These are phyloP conservation scores for Xerocomus nothofagi DNA, from an alignment of 1,284 basidiomycete species.

Conservation along the genomic window DNA sequence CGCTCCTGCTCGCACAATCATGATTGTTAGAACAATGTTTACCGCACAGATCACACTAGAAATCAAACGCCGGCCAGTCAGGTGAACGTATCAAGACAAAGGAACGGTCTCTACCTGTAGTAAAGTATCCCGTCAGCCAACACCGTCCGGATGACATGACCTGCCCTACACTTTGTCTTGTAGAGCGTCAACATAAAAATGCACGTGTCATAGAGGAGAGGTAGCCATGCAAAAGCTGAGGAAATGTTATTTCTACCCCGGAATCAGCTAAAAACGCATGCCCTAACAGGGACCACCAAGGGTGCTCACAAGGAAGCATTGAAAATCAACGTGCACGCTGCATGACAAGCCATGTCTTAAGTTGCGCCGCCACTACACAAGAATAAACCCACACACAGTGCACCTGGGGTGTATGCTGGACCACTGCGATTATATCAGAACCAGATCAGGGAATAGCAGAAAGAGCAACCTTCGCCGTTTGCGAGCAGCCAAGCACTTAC, in stretches of 20 bases:
- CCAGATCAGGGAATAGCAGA: not conserved
- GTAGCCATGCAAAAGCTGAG: slow-evolving; percentile 47
- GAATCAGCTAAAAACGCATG: slow-evolving; percentile 1
- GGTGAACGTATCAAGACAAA: not conserved
- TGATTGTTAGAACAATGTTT: slow-evolving; percentile 45
- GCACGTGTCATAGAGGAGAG: slow-evolving; percentile 46
- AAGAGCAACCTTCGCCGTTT: slow-evolving; percentile 22
- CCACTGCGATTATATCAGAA: slow-evolving; percentile 16
- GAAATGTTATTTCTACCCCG: slow-evolving; percentile 26
- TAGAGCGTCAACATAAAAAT: slow-evolving; percentile 40
- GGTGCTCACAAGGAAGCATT: slow-evolving; percentile 12
- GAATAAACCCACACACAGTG: slow-evolving; percentile 15
- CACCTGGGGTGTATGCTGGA: slow-evolving; percentile 5
- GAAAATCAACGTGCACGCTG: slow-evolving; percentile 46
- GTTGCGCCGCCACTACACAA: not conserved
- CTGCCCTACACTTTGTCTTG: slow-evolving; percentile 29
- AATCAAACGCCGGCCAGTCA: not conserved
- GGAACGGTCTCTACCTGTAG: slow-evolving; percentile 37
- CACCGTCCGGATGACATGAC: slow-evolving; percentile 37
- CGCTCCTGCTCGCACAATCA: slow-evolving; percentile 40
- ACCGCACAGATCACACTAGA: slow-evolving; percentile 45
- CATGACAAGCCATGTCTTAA: not conserved
- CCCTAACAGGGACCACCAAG: not conserved
- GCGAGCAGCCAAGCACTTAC: slow-evolving; percentile 43
- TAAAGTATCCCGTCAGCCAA: slow-evolving; percentile 47